A percentile compares a stretch with the other conserved stretches of the same genome.
phyloP scores from a whole-genome alignment of 2,329 filamentous ascomycete species.

The Byssochlamys sp. region DNA sequence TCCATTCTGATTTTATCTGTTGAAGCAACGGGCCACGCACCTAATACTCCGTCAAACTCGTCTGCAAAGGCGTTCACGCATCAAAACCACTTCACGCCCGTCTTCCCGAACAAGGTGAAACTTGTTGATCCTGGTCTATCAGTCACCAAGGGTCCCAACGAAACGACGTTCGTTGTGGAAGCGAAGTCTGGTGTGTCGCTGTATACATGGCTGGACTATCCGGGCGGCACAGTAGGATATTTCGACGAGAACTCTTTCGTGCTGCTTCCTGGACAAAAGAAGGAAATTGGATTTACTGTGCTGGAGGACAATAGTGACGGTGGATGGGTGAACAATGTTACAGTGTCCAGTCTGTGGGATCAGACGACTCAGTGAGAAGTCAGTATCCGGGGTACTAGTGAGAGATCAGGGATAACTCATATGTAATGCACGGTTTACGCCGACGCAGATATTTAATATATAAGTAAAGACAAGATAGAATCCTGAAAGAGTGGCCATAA shows the following conservation, averaged over 20 bases:
- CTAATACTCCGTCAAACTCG: slow-evolving; percentile 33
- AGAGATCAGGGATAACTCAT: not conserved
- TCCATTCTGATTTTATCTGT: slow-evolving; percentile 39
- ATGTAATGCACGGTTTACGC: not conserved
- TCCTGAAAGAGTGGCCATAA: no score
- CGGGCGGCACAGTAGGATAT: slow-evolving; percentile 38
- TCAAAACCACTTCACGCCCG: slow-evolving; percentile 42
- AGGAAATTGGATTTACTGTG: slow-evolving; percentile 37
- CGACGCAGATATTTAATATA: not conserved
- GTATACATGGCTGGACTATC: slow-evolving; percentile 49
- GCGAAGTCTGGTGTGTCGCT: slow-evolving; percentile 42
- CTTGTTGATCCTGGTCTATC: slow-evolving; percentile 42
- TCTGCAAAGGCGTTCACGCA: slow-evolving; percentile 36
- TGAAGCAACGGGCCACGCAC: slow-evolving; percentile 35
- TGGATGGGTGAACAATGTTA: slow-evolving; percentile 39
- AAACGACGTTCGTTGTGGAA: slow-evolving; percentile 37
- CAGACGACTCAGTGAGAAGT: slow-evolving; percentile 7
- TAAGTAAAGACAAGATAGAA: no score
- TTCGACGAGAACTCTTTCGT: slow-evolving; percentile 49
- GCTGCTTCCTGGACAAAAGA: slow-evolving; percentile 37
- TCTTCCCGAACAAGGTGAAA: slow-evolving; percentile 36
- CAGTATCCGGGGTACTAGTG: not conserved
- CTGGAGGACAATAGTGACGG: slow-evolving; percentile 37
- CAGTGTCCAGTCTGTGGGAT: slow-evolving; percentile 47
- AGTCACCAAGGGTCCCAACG: slow-evolving; percentile 23